Conservation (phyloP, 495 filamentous ascomycete species). For the Podospora conica region DNA sequence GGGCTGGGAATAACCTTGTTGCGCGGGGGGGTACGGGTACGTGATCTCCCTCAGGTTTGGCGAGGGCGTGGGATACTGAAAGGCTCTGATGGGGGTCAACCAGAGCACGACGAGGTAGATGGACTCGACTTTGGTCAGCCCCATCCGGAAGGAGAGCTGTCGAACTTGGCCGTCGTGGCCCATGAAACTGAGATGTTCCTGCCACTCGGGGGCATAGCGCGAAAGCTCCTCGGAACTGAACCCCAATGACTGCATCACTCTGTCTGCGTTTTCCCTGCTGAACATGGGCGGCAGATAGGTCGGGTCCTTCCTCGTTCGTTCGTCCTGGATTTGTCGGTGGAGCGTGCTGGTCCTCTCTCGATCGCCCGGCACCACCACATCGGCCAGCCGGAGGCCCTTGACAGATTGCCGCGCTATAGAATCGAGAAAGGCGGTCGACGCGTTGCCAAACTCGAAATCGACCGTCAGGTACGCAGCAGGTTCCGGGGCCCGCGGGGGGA, state of each 20-base stretch:
- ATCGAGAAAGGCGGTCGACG: constrained; percentile 46
- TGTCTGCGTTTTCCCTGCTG: constrained; percentile 40
- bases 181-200: constrained; percentile 46
- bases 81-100: constrained; percentile 31
- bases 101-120: constrained; percentile 49
- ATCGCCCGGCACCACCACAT: constrained; percentile 44
- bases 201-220: constrained; percentile 38
- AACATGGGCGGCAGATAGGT: constrained; percentile 52
- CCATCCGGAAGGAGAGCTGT: constrained; percentile 38
- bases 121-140: constrained; percentile 46
- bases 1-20: constrained; percentile 36
- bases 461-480: constrained; percentile 51
- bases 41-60: constrained; percentile 41
- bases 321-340: constrained; percentile 42
- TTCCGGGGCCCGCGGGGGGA: constrained; percentile 33
- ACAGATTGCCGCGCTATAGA: constrained; percentile 40
- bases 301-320: constrained; percentile 46
- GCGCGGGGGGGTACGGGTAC: constrained; percentile 39
- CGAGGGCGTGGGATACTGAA: constrained; percentile 40
- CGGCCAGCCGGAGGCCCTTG: constrained; percentile 39
- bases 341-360: constrained; percentile 44
- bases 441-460: constrained; percentile 50
- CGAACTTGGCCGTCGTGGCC: constrained; percentile 41
- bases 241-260: constrained; percentile 42
- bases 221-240: constrained; percentile 43